Evolutionary conservation across 2,329 filamentous ascomycete species (phyloP), one percentile per base, ranked within the genome.

Genomic region (Colletotrichum karsti): DNA sequence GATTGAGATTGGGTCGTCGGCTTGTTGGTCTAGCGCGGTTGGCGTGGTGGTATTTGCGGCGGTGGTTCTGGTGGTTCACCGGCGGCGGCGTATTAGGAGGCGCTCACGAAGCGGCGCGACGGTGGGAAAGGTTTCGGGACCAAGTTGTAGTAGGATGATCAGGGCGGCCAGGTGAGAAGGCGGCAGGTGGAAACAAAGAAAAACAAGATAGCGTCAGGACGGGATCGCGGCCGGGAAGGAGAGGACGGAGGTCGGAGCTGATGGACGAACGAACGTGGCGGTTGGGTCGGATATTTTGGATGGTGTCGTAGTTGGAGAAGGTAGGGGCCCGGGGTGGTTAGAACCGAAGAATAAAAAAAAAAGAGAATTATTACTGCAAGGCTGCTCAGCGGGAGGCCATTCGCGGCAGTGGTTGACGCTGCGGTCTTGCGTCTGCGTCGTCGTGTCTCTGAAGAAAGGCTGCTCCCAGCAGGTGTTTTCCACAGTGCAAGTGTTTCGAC

Each of bases 41-140:
- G 50, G 46, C 13, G 26, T 13, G 30, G 7, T 51, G 46, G n/a
- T 41, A 58, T 37, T 37, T 54, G 37, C 37, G 56, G 44, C 39
- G 39, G 39, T 10, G 41, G 41, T 22, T 9, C 44, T 35, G 60
- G 51, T 50, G 48, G 64, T 46, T 63, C 26, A 58, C 65, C 65
- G 53, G 64, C 53, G 54, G 39, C 65, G 65, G 65, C 39, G 58
- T 64, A 68, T 65, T 58, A 67, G 60, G 64, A 58, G 60, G 60
- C 64, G 64, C 35, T 51, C 42, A 67, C 60, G 44, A 67, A 58
- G 18, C 42, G 41, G 50, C 35, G 51, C 54, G 65, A 65, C 24
- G 39, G 64, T 64, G 24, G 22, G 30, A 39, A 24, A 44, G 42
- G 26, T 35, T 28, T n/a, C 18, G 48, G 56, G 48, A 10, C 30